Conservation (phyloP, 768 basidiomycete genomes). For the Phaeolepiota aurea region DNA sequence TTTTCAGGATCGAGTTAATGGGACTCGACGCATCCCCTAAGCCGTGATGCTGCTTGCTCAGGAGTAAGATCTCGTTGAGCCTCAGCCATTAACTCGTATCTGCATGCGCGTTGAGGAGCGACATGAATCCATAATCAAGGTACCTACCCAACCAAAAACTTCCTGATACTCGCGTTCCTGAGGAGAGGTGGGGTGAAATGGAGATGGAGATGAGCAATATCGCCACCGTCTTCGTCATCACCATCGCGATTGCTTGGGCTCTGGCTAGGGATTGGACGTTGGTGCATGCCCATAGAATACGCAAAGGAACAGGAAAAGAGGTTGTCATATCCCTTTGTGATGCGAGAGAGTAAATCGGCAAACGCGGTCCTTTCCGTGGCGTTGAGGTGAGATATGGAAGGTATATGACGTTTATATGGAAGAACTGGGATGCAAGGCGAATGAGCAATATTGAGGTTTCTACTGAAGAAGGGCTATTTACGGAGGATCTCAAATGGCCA, state of each 20-base stretch:
- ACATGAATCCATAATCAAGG: conserved; percentile 1
- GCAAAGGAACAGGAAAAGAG: conserved; percentile 83
- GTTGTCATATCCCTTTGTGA: conserved; percentile 70
- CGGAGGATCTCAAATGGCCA: conserved; percentile 88
- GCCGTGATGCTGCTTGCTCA: conserved; percentile 70
- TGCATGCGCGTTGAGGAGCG: conserved; percentile 15
- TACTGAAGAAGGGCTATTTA: conserved; percentile 20
- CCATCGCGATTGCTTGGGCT: conserved; percentile 23
- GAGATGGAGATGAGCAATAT: conserved; percentile 75
- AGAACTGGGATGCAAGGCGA: conserved; percentile 55
- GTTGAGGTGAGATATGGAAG: conserved; percentile 55
- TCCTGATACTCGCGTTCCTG: conserved; percentile 73
- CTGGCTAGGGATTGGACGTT: conserved; percentile 43
- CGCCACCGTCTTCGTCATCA: conserved; percentile 31
- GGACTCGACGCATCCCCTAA: conserved; percentile 27
- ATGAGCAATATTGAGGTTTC: conserved; percentile 2
- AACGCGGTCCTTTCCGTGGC: conserved; percentile 53
- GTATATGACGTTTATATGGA: conserved; percentile 72
- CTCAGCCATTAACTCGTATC: conserved; percentile 88
- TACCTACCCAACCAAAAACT: conserved; percentile 83
- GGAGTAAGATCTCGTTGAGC: conserved; percentile 85
- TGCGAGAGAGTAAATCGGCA: conserved; percentile 55
- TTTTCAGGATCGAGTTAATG: too few species aligned
- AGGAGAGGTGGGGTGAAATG: conserved; percentile 85
- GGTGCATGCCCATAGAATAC: conserved; percentile 94